phyloP scores from a whole-genome alignment of 768 basidiomycete species.

The Boletus sp. region DNA sequence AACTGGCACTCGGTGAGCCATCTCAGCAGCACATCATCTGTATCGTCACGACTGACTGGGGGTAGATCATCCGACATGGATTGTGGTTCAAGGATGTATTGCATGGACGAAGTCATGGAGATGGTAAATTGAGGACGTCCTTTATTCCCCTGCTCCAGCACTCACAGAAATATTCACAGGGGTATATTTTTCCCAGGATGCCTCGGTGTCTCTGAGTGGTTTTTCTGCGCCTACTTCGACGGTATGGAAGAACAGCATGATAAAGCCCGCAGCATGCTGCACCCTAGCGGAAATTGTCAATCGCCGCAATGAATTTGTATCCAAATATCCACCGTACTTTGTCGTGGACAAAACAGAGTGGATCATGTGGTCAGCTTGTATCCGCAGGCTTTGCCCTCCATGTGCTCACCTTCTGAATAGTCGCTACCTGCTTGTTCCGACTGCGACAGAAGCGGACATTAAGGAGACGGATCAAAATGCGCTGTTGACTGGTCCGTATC shows the following conservation, averaged over 20 bases:
- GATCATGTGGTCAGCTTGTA: constrained; percentile 58
- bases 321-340: constrained; percentile 51
- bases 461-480: no score
- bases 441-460: not conserved
- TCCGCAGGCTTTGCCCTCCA: not conserved
- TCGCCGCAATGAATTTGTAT: constrained; percentile 53
- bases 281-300: constrained; percentile 71
- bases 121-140: constrained; percentile 44
- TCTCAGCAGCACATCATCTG: not conserved
- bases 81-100: constrained; percentile 57
- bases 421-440: constrained; percentile 60
- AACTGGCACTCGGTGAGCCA: constrained; percentile 69
- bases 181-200: constrained; percentile 68
- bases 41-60: not conserved
- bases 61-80: constrained; percentile 68
- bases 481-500: no score
- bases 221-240: constrained; percentile 30
- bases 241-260: constrained; percentile 52
- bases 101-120: constrained; percentile 61
- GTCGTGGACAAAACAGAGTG: constrained; percentile 63
- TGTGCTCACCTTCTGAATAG: constrained; percentile 28
- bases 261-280: constrained; percentile 47
- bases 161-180: constrained; percentile 37
- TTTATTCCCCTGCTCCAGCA: not conserved
- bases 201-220: constrained; percentile 41